Evolutionary conservation across 768 basidiomycete genomes (phyloP).

Genomic region (Tylopilus sp.): DNA sequence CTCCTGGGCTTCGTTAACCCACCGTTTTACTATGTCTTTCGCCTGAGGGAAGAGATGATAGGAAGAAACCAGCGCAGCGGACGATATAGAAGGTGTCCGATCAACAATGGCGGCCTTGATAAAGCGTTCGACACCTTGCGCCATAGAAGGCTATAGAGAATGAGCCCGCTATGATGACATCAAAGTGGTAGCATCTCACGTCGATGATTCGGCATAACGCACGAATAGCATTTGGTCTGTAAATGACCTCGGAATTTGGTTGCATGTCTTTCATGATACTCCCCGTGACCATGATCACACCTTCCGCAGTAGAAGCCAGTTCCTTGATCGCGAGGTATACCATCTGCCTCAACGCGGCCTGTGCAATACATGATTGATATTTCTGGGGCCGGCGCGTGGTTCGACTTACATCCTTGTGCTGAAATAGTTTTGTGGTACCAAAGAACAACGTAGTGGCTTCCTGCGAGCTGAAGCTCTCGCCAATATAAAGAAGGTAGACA

Average conservation of each 20-base stretch:
- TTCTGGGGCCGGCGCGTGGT: neutral
- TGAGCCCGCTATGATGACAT: constrained; percentile 35
- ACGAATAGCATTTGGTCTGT: constrained; percentile 95
- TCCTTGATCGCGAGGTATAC: constrained; percentile 99
- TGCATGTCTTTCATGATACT: constrained; percentile 99
- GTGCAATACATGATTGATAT: constrained; percentile 13
- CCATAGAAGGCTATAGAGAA: constrained; percentile 86
- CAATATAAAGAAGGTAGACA: constrained; percentile 93
- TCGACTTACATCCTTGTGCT: constrained; percentile 93
- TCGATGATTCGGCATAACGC: constrained; percentile 96
- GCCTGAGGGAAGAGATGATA: constrained; percentile 94
- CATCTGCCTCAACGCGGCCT: constrained; percentile 95
- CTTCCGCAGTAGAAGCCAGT: constrained; percentile 90
- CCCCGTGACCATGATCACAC: constrained; percentile 99
- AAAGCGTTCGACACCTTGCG: constrained; percentile 97
- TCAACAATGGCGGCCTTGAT: constrained; percentile 99
- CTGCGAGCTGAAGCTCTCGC: constrained; percentile 91
- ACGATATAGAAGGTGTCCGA: constrained; percentile 91
- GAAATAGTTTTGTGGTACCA: constrained; percentile 97
- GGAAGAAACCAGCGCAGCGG: constrained; percentile 93
- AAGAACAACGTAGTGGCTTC: constrained; percentile 99
- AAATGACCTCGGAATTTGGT: constrained; percentile 96
- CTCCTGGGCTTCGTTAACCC: constrained; percentile 99
- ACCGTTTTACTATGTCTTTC: constrained; percentile 94
- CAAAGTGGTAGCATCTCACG: constrained; percentile 47